Percentiles rank a stretch among this genome's conserved stretches.
These are phyloP conservation scores for Pontederia paniculata DNA, from an alignment of 176 grass and related monocot genomes.

Conservation along the genomic window DNA sequence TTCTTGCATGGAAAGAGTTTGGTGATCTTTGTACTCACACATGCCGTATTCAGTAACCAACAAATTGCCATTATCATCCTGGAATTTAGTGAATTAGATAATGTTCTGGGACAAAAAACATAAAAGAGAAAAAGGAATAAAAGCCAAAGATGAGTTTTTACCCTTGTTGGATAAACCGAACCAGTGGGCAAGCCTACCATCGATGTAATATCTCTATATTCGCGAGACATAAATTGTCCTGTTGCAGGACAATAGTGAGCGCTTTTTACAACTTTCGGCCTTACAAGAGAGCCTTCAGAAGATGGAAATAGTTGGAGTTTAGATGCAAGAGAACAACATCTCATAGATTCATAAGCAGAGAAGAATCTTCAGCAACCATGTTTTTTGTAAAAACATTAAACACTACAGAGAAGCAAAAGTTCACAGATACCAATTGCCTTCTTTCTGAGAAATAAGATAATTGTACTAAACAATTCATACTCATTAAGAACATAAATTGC, in stretches of 20 bases:
- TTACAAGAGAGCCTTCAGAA: conserved; percentile 58
- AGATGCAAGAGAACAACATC: neutral
- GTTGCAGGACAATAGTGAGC: conserved; percentile 82
- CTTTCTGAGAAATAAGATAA: no score
- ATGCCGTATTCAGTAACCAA: conserved; percentile 90
- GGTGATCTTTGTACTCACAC: conserved; percentile 96
- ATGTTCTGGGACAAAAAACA: conserved; percentile 6
- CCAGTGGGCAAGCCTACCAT: conserved; percentile 83
- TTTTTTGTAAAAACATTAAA: no score
- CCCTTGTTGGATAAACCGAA: conserved; percentile 98
- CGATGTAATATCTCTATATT: conserved; percentile 96
- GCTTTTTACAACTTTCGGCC: conserved; percentile 95
- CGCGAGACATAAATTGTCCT: conserved; percentile 40
- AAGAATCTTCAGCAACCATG: neutral
- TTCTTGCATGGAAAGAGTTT: conserved; percentile 96
- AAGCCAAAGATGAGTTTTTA: conserved; percentile 13
- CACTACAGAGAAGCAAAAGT: no score
- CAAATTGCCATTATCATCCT: conserved; percentile 90
- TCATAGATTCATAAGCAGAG: neutral
- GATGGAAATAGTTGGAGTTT: conserved; percentile 13
- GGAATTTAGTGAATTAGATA: conserved; percentile 17
- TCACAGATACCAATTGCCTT: no score
- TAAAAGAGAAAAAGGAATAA: conserved; percentile 1
- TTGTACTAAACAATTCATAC: no score
- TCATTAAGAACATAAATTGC: no score